Conservation (phyloP, 495 filamentous ascomycete species). For the Tuber magnatum region DNA sequence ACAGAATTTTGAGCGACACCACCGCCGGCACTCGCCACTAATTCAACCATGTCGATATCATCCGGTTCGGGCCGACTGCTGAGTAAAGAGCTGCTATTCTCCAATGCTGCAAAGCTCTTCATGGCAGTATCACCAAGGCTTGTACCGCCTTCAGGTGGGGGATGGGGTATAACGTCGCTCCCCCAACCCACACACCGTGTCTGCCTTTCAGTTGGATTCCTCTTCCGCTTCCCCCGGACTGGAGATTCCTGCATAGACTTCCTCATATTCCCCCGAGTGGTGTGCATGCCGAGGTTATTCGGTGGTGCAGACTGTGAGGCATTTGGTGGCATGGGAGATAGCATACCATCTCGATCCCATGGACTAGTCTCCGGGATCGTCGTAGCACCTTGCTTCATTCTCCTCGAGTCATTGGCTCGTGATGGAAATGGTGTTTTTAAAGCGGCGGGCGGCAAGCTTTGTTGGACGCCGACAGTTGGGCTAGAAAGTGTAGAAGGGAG, state of each 20-base stretch:
- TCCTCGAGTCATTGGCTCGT: background rate
- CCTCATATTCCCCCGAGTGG: constrained; percentile 2
- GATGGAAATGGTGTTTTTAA: constrained; percentile 1
- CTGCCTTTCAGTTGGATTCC: constrained; percentile 5
- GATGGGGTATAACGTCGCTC: background rate
- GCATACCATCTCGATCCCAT: background rate
- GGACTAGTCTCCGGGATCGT: constrained; percentile 22
- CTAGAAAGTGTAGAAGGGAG: constrained; percentile 14
- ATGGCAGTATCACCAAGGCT: constrained; percentile 10
- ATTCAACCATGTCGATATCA: constrained; percentile 33
- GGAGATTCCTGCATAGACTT: constrained; percentile 6
- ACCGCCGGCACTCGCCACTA: constrained; percentile 22
- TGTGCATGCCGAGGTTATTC: background rate
- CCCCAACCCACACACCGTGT: background rate
- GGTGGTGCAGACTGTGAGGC: background rate
- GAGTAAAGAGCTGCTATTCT: constrained; percentile 17
- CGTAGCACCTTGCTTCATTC: constrained; percentile 3
- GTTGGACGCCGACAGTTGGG: constrained; percentile 2
- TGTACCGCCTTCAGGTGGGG: background rate
- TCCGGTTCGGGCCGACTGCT: constrained; percentile 31
- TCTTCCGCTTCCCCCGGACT: constrained; percentile 20
- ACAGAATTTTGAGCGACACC: constrained; percentile 3
- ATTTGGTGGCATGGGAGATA: constrained; percentile 6
- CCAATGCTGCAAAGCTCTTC: constrained; percentile 21
- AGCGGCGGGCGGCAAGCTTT: constrained; percentile 1